Evolutionary conservation across 441 rosid genomes (phyloP), one percentile per base, ranked within the genome.

Genomic region (Jatropha podagrica): DNA sequence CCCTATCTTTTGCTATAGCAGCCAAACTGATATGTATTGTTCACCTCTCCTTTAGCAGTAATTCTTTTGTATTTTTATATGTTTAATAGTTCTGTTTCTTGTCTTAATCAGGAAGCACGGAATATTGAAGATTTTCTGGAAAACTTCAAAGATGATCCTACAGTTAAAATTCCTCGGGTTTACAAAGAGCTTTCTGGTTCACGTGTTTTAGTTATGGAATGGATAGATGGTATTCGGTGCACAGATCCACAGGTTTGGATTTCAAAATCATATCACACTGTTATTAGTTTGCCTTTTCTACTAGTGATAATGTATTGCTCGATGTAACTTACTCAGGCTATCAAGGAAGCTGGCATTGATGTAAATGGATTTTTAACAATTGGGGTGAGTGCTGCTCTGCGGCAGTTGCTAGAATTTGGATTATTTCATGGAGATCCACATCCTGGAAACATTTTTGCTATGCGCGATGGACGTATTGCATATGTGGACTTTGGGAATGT

Each of bases 151-250:
- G 87, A 84, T 79, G 99, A 95, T 80, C 97, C 97, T 23, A 89
- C 95, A 42, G 99, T 95, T 72, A 95, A 95, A 85, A 95, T 95
- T 84, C 99, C 99, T 73, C 82, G 76, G 69, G 99, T 90, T 79
- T 92, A 95, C 86, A 91, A 79, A 83, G 78, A 86, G 71, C 97
- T 92, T 78, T 92, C 90, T 73, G 99, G 99, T 73, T 84, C 93
- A 26, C 93, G 93, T 79, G 97, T 92, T 88, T 74, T 95, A 73
- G 99, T 92, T 56, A 95, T 95, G 99, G 99, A 95, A 77, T 95
- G 97, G 99, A 95, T 95, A 71, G 99, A 95, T 82, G 99, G 99
- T 61, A 90, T 95, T 79, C 92, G 99, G 69, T 92, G 99, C 87
- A 95, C 99, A 75, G 78, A 92, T 78, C 99, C 99, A 58, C 91